A percentile compares a stretch with the other conserved stretches of the same genome.
Evolutionary conservation across 2,329 filamentous ascomycete species (phyloP).

Genomic region (Penicillium sclerotiorum): DNA sequence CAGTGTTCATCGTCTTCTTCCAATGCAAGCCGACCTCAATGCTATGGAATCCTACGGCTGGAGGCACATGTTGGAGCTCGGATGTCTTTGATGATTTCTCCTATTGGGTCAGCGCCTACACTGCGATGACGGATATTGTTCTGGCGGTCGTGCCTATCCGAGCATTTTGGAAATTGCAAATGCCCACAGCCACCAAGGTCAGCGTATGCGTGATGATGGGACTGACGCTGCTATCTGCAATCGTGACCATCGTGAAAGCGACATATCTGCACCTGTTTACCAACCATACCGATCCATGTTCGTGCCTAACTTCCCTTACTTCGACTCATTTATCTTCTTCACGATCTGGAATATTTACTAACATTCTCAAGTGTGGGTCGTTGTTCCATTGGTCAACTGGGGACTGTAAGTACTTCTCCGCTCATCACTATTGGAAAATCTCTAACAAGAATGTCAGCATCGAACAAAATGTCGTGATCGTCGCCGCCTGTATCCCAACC

Average conservation of each 20-base stretch:
- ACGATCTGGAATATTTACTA: not conserved
- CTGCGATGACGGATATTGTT: conserved; percentile 30
- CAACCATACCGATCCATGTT: conserved; percentile 27
- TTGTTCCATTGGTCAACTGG: conserved; percentile 24
- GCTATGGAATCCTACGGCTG: conserved; percentile 24
- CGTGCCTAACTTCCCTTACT: not conserved
- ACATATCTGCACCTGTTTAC: conserved; percentile 29
- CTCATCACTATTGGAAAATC: not conserved
- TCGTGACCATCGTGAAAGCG: conserved; percentile 32
- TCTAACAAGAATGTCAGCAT: conserved; percentile 14
- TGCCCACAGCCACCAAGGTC: conserved; percentile 26
- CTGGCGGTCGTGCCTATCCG: conserved; percentile 28
- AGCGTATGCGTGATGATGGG: conserved; percentile 32
- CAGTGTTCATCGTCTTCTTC: conserved; percentile 28
- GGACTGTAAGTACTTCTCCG: conserved; percentile 16
- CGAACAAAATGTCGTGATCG: conserved; percentile 34
- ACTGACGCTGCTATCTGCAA: conserved; percentile 29
- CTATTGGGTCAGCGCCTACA: conserved; percentile 32
- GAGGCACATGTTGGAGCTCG: conserved; percentile 26
- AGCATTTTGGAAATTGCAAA: conserved; percentile 31
- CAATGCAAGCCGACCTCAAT: conserved; percentile 25
- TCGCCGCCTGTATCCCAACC: conserved; percentile 31
- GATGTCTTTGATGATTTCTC: conserved; percentile 25
- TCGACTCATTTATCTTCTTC: not conserved
- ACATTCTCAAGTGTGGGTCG: conserved; percentile 12